phyloP scores from a whole-genome alignment of 1,284 basidiomycete species.

The Microbotryum scabiosae region DNA sequence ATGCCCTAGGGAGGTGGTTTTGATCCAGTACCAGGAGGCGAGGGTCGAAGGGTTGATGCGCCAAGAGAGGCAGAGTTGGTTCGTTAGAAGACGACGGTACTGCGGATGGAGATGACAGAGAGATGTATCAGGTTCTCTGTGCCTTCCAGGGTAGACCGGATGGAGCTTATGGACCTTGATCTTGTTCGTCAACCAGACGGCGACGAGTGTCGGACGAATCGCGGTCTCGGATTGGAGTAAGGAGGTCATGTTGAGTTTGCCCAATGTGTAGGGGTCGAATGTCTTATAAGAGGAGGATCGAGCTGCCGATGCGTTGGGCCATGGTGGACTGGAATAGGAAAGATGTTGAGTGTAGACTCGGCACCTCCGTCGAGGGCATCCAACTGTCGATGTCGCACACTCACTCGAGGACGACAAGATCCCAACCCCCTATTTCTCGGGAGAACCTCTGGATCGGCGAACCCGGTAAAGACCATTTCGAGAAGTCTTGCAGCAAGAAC shows the following conservation, averaged over 20 bases:
- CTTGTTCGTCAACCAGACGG: conserved; percentile 25
- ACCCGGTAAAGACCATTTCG: too few relatives aligned
- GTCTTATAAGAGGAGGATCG: conserved; percentile 12
- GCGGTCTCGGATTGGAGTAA: too few relatives aligned
- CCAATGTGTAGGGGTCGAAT: conserved; percentile 26
- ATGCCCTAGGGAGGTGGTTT: conserved; percentile 27
- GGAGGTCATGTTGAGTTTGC: conserved; percentile 8
- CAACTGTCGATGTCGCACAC: too few relatives aligned
- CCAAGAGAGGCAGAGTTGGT: conserved; percentile 33
- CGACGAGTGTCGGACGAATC: conserved; percentile 8
- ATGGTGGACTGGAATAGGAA: conserved; percentile 12
- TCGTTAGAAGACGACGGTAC: conserved; percentile 27
- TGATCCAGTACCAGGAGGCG: conserved; percentile 34
- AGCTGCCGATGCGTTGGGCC: conserved; percentile 20
- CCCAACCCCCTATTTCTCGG: too few relatives aligned
- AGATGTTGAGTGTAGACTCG: too few relatives aligned
- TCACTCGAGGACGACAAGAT: too few relatives aligned
- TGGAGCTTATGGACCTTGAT: not conserved
- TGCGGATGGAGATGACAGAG: not conserved
- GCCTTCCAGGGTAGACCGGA: too few relatives aligned
- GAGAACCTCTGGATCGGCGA: too few relatives aligned
- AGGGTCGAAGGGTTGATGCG: not conserved
- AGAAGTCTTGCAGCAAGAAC: too few relatives aligned
- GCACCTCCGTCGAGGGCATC: too few relatives aligned
- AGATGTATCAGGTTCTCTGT: too few relatives aligned